Percentiles rank a stretch among this genome's conserved stretches.
Evolutionary conservation across 208 protist species (phyloP).

Genomic region (Leishmania turanica): DNA sequence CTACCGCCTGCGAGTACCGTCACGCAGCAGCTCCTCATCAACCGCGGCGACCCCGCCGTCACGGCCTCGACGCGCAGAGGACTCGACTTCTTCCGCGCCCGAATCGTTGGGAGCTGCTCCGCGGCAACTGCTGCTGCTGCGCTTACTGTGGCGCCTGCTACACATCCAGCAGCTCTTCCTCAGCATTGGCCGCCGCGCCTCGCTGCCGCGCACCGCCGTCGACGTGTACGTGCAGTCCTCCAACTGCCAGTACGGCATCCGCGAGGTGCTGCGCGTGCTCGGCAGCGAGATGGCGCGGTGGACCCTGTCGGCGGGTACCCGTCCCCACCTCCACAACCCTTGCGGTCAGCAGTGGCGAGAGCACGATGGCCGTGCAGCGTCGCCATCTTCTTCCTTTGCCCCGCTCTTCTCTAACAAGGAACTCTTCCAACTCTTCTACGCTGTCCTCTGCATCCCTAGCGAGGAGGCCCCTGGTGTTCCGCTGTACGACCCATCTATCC

Average conservation of each 20-base stretch:
- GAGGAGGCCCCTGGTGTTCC: constrained; percentile 30
- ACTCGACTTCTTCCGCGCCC: neutral
- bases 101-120: neutral
- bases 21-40: neutral
- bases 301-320: neutral
- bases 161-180: constrained; percentile 24
- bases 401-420: neutral
- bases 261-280: constrained; percentile 27
- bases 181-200: constrained; percentile 19
- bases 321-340: neutral
- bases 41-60: neutral
- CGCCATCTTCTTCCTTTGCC: neutral
- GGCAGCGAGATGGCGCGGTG: constrained; percentile 14
- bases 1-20: constrained; percentile 7
- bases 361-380: neutral
- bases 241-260: constrained; percentile 23
- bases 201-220: constrained; percentile 19
- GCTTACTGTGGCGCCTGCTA: constrained; percentile 25
- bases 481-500: neutral
- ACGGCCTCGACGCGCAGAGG: neutral
- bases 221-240: constrained; percentile 19
- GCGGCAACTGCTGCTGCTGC: constrained; percentile 12
- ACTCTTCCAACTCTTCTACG: constrained; percentile 28
- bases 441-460: constrained; percentile 21
- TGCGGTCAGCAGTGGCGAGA: neutral